Evolutionary conservation across 352 stramenopile species (phyloP).

Genomic region (Phytophthora sp.): DNA sequence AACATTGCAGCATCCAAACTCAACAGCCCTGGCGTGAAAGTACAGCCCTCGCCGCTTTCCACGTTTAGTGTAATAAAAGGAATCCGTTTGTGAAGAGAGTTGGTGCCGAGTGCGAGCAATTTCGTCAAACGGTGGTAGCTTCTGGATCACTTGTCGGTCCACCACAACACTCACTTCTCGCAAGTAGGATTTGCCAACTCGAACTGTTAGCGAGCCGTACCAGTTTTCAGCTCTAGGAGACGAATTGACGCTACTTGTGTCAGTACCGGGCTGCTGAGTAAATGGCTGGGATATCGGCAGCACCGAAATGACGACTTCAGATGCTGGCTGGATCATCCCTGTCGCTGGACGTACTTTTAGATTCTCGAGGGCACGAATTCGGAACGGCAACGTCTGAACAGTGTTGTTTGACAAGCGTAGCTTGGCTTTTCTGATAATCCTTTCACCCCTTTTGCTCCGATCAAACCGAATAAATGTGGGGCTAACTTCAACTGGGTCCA

Average conservation of each 20-base stretch:
- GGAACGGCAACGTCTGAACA: constrained; percentile 50
- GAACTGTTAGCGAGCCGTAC: constrained; percentile 67
- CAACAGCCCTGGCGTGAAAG: constrained; percentile 85
- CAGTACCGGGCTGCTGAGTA: constrained; percentile 19
- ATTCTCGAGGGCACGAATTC: constrained; percentile 64
- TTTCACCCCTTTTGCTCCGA: constrained; percentile 34
- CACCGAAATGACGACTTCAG: constrained; percentile 52
- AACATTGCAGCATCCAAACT: constrained; percentile 77
- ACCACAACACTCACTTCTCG: constrained; percentile 79
- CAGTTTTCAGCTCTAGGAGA: constrained; percentile 47
- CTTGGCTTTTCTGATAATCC: constrained; percentile 29
- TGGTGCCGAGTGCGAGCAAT: constrained; percentile 66
- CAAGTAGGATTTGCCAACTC: constrained; percentile 51
- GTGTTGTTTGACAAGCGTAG: constrained; percentile 72
- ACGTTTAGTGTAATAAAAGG: constrained; percentile 88
- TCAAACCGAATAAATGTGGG: constrained; percentile 73
- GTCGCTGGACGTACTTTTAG: constrained; percentile 50
- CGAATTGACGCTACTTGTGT: constrained; percentile 11
- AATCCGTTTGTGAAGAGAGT: constrained; percentile 77
- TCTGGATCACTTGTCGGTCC: constrained; percentile 40
- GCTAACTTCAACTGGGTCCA: constrained; percentile 58
- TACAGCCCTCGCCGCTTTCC: constrained; percentile 76
- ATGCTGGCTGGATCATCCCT: constrained; percentile 54
- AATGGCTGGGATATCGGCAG: constrained; percentile 64
- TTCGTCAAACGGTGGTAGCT: constrained; percentile 64